Percentiles rank a stretch among this genome's conserved stretches.
phyloP scores from a whole-genome alignment of 768 basidiomycete species.

The Suillus decipiens region DNA sequence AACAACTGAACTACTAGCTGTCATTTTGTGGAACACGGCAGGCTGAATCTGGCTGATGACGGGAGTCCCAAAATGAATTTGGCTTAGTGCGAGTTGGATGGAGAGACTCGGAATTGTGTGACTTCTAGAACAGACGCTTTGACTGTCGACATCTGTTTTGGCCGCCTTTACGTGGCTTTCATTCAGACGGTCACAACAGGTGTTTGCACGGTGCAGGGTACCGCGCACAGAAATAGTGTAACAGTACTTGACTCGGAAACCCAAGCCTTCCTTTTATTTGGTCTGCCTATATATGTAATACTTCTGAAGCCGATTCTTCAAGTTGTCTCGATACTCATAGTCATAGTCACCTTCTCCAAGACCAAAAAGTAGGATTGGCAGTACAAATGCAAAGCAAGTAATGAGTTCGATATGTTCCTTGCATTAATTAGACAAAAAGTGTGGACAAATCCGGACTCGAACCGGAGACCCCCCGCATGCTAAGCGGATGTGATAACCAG shows the following conservation, averaged over 20 bases:
- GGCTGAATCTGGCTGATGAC: background rate
- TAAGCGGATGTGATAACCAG: constrained; percentile 44
- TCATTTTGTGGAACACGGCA: background rate
- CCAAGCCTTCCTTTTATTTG: background rate
- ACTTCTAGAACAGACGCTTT: background rate
- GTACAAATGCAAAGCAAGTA: background rate
- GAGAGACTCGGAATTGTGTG: background rate
- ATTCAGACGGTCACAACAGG: background rate
- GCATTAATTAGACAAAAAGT: constrained; percentile 18
- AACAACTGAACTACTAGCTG: background rate
- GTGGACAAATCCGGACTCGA: constrained; percentile 43
- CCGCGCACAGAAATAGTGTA: background rate
- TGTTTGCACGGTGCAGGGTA: background rate
- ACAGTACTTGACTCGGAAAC: background rate
- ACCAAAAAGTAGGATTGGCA: too few relatives aligned
- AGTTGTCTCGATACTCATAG: too few relatives aligned
- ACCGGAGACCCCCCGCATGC: constrained; percentile 43
- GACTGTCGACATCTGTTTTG: background rate
- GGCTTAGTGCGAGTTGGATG: background rate
- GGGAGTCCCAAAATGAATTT: background rate
- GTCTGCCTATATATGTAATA: too few relatives aligned
- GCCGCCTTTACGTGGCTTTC: background rate
- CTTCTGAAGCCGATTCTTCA: background rate
- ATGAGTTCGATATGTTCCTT: background rate
- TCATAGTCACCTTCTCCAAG: background rate